These are phyloP conservation scores for Fusarium pseudograminearum DNA, from an alignment of 2,329 filamentous ascomycete genomes.

Conservation along the genomic window DNA sequence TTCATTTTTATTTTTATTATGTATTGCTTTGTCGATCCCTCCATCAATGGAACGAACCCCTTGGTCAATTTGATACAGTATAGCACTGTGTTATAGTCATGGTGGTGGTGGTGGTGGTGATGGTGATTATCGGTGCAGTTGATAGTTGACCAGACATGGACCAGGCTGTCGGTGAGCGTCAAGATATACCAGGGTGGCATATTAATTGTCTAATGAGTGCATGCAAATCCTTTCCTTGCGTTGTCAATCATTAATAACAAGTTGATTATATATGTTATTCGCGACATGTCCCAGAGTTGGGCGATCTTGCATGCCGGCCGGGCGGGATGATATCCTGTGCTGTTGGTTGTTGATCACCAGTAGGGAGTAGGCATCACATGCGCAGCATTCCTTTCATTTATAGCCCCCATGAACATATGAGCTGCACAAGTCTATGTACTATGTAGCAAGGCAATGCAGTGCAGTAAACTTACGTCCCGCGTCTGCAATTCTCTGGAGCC, in stretches of 20 bases:
- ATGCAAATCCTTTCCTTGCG: not conserved
- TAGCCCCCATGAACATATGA: slow-evolving; percentile 23
- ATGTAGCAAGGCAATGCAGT: slow-evolving; percentile 2
- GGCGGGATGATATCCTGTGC: not conserved
- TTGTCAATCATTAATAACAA: not conserved
- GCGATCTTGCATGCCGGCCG: not conserved
- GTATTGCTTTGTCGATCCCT: not conserved
- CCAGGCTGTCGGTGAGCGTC: slow-evolving; percentile 39
- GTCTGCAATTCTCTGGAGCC: slow-evolving; percentile 28
- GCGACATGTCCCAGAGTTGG: slow-evolving; percentile 10
- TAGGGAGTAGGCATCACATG: slow-evolving; percentile 28
- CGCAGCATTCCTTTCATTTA: slow-evolving; percentile 39
- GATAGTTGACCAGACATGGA: slow-evolving; percentile 44
- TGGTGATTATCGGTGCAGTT: slow-evolving; percentile 29
- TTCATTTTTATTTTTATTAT: slow-evolving; percentile 19
- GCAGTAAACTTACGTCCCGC: slow-evolving; percentile 1
- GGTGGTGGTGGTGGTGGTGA: not conserved
- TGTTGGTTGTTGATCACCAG: not conserved
- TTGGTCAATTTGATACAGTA: slow-evolving; percentile 11
- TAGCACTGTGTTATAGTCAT: not conserved
- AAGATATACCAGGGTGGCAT: slow-evolving; percentile 38
- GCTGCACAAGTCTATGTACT: slow-evolving; percentile 9
- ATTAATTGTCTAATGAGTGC: slow-evolving; percentile 11
- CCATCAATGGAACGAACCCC: slow-evolving; percentile 4
- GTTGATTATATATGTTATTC: slow-evolving; percentile 4